Conservation (phyloP, 768 basidiomycete species). For the Boletus fagicola region DNA sequence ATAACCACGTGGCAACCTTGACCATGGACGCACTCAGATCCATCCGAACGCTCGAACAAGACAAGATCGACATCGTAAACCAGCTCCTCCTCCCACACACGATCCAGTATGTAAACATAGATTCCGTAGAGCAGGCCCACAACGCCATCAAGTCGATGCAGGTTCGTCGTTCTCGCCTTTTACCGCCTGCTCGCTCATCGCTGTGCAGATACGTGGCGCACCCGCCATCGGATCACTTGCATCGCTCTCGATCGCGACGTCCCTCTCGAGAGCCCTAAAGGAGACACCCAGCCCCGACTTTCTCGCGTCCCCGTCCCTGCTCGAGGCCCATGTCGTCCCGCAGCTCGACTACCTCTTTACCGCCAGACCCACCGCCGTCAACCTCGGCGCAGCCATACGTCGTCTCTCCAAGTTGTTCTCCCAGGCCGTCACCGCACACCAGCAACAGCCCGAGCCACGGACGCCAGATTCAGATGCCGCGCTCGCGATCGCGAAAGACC, state of each 20-base stretch:
- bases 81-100: constrained; percentile 83
- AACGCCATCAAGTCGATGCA: constrained; percentile 97
- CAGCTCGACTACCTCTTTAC: constrained; percentile 74
- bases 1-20: not conserved
- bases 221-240: constrained; percentile 95
- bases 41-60: constrained; percentile 41
- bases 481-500: constrained; percentile 48
- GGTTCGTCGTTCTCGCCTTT: constrained; percentile 39
- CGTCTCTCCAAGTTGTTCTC: constrained; percentile 56
- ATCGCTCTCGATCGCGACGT: constrained; percentile 68
- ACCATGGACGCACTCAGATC: constrained; percentile 35
- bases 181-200: not conserved
- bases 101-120: constrained; percentile 62
- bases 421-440: constrained; percentile 10
- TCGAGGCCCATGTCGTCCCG: constrained; percentile 55
- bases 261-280: constrained; percentile 55
- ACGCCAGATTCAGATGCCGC: constrained; percentile 35
- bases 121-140: constrained; percentile 79
- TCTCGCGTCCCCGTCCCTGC: constrained; percentile 48
- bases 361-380: constrained; percentile 95
- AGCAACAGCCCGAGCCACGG: constrained; percentile 18
- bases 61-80: constrained; percentile 81
- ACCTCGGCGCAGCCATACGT: constrained; percentile 82
- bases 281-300: constrained; percentile 50
- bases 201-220: constrained; percentile 76